A percentile compares a stretch with the other conserved stretches of the same genome.
Evolutionary conservation across 2,329 filamentous ascomycete species (phyloP).

Genomic region (Dothistroma pini): DNA sequence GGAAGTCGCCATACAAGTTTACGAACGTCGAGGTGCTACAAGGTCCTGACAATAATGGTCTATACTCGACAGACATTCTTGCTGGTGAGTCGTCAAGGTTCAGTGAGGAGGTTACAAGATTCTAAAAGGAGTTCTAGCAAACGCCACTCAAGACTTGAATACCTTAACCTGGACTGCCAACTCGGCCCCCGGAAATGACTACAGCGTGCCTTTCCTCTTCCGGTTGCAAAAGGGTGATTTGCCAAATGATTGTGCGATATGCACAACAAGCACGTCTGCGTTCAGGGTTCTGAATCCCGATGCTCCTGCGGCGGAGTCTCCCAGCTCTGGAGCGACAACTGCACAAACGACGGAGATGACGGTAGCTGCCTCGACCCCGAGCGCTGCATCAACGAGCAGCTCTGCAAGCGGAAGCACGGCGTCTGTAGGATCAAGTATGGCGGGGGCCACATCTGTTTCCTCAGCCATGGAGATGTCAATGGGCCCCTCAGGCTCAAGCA

Average conservation of each 20-base stretch:
- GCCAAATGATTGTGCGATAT: constrained; percentile 15
- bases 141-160: constrained; percentile 7
- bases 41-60: constrained; percentile 12
- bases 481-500: not conserved
- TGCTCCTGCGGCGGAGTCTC: not conserved
- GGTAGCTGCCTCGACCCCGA: not conserved
- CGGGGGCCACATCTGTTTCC: not conserved
- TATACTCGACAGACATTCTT: constrained; percentile 12
- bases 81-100: constrained; percentile 10
- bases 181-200: constrained; percentile 2
- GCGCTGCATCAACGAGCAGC: not conserved
- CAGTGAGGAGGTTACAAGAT: not conserved
- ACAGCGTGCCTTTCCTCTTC: constrained; percentile 12
- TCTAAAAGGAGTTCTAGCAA: constrained; percentile 5
- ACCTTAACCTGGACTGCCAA: constrained; percentile 12
- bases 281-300: constrained; percentile 6
- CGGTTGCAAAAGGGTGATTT: constrained; percentile 18
- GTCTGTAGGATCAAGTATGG: not conserved
- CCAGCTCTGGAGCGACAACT: not conserved
- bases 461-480: not conserved
- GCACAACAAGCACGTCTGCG: constrained; percentile 7
- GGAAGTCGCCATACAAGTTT: constrained; percentile 17
- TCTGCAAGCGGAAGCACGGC: not conserved
- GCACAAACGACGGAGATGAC: not conserved
- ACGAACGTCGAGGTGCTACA: constrained; percentile 16